These are phyloP conservation scores for Pichia deserticola DNA, from an alignment of 805 yeast species.

Conservation along the genomic window DNA sequence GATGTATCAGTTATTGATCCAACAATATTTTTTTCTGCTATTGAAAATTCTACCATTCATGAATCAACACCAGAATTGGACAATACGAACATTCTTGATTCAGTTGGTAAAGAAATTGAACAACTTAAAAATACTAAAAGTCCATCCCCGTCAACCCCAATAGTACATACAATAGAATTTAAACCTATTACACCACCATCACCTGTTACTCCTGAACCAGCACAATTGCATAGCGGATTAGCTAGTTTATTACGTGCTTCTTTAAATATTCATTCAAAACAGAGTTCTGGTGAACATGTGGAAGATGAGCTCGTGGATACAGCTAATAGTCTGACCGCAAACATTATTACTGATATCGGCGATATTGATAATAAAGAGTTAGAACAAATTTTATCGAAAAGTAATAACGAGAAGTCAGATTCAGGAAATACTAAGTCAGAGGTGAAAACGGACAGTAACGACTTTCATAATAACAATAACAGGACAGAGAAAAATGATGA, in stretches of 20 bases:
- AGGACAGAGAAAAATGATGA: not conserved
- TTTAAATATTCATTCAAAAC: not conserved
- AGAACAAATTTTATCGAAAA: not conserved
- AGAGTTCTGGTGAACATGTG: slow-evolving; percentile 7
- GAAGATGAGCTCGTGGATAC: slow-evolving; percentile 8
- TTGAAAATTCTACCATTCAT: not conserved
- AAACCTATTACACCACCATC: slow-evolving; percentile 14
- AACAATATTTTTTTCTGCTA: not conserved
- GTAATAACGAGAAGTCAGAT: too few relatives aligned
- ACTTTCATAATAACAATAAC: not conserved
- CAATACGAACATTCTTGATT: too few relatives aligned
- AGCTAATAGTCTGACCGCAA: slow-evolving; percentile 3
- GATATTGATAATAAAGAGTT: not conserved
- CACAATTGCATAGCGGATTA: slow-evolving; percentile 6
- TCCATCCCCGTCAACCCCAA: not conserved
- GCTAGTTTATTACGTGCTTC: slow-evolving; percentile 4
- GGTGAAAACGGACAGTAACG: not conserved
- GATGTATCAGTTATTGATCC: not conserved
- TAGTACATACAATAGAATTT: not conserved
- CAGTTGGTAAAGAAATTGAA: not conserved
- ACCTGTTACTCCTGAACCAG: slow-evolving; percentile 22
- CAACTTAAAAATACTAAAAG: too few relatives aligned
- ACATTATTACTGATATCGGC: not conserved
- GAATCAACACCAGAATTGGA: slow-evolving; percentile 4
- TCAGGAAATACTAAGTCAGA: too few relatives aligned